phyloP scores from a whole-genome alignment of 1,284 basidiomycete genomes.

The Ceratobasidium sp. region DNA sequence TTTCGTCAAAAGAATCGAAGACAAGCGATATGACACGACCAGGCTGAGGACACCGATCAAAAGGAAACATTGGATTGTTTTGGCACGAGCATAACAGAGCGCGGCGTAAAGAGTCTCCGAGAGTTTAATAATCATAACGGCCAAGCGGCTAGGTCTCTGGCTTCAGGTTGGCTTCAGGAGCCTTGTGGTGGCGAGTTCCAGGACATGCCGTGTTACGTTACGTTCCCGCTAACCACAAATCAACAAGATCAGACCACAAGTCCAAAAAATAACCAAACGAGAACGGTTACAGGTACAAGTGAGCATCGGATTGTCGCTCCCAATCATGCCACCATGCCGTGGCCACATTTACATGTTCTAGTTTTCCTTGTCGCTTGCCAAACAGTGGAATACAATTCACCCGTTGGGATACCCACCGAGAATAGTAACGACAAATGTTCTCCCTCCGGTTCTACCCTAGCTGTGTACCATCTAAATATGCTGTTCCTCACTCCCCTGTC shows the following conservation, averaged over 20 bases:
- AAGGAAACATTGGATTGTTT: neutral
- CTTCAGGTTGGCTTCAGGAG: too few species aligned
- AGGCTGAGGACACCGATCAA: conserved; percentile 9
- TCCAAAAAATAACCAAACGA: neutral
- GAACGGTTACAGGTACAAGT: neutral
- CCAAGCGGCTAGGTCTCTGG: too few species aligned
- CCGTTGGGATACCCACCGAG: neutral
- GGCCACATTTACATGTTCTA: conserved; percentile 47
- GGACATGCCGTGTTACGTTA: too few species aligned
- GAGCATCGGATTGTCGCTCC: too few species aligned
- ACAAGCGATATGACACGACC: conserved; percentile 28
- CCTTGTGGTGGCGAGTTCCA: too few species aligned
- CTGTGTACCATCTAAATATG: conserved; percentile 1
- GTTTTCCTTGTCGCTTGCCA: conserved; percentile 46
- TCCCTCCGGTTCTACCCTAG: neutral
- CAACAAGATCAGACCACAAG: neutral
- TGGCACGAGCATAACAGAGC: conserved; percentile 6
- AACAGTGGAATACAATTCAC: conserved; percentile 43
- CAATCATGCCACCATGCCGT: conserved; percentile 22
- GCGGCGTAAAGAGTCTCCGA: neutral
- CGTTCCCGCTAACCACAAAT: neutral
- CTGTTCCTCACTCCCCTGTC: conserved; percentile 42
- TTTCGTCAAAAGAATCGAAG: neutral
- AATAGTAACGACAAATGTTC: neutral
- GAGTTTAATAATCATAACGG: too few species aligned